A percentile compares a stretch with the other conserved stretches of the same genome.
Conservation (phyloP, 306 rosid species). For the Cucumis cinereus region DNA sequence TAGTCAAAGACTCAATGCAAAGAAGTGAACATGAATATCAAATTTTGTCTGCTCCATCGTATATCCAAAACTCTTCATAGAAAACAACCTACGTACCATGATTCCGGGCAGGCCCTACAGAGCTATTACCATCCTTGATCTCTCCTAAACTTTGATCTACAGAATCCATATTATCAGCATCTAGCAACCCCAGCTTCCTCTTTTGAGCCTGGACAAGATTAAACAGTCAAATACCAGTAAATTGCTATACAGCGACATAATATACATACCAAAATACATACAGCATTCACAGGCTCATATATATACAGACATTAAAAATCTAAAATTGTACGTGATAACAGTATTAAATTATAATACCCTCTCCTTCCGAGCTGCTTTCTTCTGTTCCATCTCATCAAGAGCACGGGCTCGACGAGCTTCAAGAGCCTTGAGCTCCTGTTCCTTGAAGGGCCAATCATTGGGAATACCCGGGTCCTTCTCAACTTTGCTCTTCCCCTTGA, state of each 20-base stretch:
- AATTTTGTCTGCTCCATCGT: neutral
- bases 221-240: neutral
- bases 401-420: slow-evolving; percentile 67
- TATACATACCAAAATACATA: neutral
- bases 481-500: slow-evolving; percentile 44
- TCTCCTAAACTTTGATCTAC: slow-evolving; percentile 13
- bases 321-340: neutral
- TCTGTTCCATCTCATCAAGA: slow-evolving; percentile 62
- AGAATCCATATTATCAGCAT: slow-evolving; percentile 33
- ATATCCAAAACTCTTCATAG: neutral
- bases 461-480: slow-evolving; percentile 99
- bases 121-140: slow-evolving; percentile 13
- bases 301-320: neutral
- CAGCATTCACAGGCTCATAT: neutral
- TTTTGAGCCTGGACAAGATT: slow-evolving; percentile 55
- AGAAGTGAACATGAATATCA: neutral
- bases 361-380: slow-evolving; percentile 87
- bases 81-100: slow-evolving; percentile 37
- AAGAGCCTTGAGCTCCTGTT: slow-evolving; percentile 83
- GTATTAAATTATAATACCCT: slow-evolving; percentile 35
- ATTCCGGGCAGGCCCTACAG: slow-evolving; percentile 17
- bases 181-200: slow-evolving; percentile 71
- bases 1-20: neutral
- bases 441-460: slow-evolving; percentile 97
- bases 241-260: neutral